These are phyloP conservation scores for Aureobasidium melanogenum DNA, from an alignment of 2,329 filamentous ascomycete genomes.

Conservation along the genomic window DNA sequence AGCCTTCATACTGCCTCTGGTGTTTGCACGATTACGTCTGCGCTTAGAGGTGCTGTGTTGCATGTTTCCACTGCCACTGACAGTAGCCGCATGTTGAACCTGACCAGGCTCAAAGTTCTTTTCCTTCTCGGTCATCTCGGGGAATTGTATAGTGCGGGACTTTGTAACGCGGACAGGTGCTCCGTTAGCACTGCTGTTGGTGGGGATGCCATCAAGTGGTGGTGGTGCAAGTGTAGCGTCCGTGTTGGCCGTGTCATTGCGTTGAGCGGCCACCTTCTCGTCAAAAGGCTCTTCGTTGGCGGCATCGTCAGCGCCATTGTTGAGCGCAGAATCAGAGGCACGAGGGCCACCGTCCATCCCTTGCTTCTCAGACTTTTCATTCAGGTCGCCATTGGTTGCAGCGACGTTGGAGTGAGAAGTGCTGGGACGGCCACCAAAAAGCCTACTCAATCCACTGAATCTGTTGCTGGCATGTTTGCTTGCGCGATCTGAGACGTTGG, in stretches of 20 bases:
- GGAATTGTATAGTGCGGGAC: conserved; percentile 26
- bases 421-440: not conserved
- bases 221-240: not conserved
- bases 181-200: not conserved
- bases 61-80: conserved; percentile 8
- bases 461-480: conserved; percentile 10
- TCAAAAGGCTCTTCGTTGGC: conserved; percentile 14
- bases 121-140: conserved; percentile 15
- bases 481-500: not conserved
- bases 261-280: conserved; percentile 18
- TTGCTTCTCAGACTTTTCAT: conserved; percentile 12
- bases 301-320: conserved; percentile 11
- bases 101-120: conserved; percentile 12
- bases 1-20: conserved; percentile 57
- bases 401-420: conserved; percentile 1
- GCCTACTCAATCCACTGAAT: conserved; percentile 2
- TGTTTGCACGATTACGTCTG: conserved; percentile 59
- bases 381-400: not conserved
- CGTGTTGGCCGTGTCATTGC: conserved; percentile 21
- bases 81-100: conserved; percentile 16
- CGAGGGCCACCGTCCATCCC: conserved; percentile 12
- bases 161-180: not conserved
- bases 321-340: conserved; percentile 14
- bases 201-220: not conserved
- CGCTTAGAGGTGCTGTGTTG: conserved; percentile 31